Base-by-base conservation (phyloP, 495 filamentous ascomycete genomes). In the Xylaria intraflava region DNA sequence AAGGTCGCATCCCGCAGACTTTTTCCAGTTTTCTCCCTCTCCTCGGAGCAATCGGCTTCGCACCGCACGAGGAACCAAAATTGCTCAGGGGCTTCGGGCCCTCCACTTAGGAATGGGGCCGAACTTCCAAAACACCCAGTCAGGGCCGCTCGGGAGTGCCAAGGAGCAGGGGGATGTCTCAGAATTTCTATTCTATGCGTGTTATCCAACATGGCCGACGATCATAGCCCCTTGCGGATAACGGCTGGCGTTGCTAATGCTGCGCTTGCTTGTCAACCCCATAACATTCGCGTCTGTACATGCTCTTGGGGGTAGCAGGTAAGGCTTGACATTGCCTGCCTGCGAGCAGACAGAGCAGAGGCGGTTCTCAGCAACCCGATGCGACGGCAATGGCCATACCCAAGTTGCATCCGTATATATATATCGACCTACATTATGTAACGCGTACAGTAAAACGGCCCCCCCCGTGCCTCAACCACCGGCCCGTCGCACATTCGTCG, bases 121-220 rank as follows among this genome's bases (percentile, higher is more conserved):
- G 58, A 59, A 56, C 31, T 49, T 44, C 33, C 31, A 39, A n/a
- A 42, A 41, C 2, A 40, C 36, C 58, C 64, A 64, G 42, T 64
- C 56, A 59, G 17, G 52, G 17, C 29, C 46, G 46, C 22, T 31
- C 53, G 29, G 29, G 19, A 42, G 44, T n/a, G 56, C 59, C 59
- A 64, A 66, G 61, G 19, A 29, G 39, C 64, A 62, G 20, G 64
- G 64, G 64, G 41, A 19, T 46, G 64, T 66, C 61, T 66, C 64
- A 66, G 42, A 58, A 24, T 43, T 43, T 9, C 23, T 20, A 48
- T 43, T 43, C n/a, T 16, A 47, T 45, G 31, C 23, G 33, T 23
- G 9, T 42, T 14, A 19, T 16, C 5, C n/a, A 19, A 38, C n/a
- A 9, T 19, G 35, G 8, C 5, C 35, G 35, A 38, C 35, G 35